Percentiles rank a stretch among this genome's conserved stretches.
Evolutionary conservation across 192 early-diverging fungal species (phyloP).

Genomic region (Gonapodya sp.): DNA sequence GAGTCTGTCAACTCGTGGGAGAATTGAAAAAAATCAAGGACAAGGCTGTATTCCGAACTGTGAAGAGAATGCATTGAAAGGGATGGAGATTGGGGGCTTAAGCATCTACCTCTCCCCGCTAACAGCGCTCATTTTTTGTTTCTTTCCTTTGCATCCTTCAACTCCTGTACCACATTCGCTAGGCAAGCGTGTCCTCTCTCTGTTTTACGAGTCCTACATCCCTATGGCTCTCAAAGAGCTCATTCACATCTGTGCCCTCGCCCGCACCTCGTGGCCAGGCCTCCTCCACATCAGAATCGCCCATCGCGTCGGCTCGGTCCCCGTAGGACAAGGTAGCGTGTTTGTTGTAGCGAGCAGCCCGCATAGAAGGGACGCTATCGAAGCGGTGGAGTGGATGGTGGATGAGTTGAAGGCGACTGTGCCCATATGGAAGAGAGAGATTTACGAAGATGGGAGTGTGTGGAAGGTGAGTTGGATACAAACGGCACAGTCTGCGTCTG

Average conservation of each 20-base stretch:
- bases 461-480: neutral
- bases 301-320: constrained; percentile 71
- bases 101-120: too few relatives aligned
- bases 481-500: neutral
- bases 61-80: too few relatives aligned
- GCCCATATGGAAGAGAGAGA: constrained; percentile 94
- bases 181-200: constrained; percentile 57
- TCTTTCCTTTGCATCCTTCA: neutral
- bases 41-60: too few relatives aligned
- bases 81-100: too few relatives aligned
- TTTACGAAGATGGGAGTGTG: constrained; percentile 62
- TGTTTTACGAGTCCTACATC: constrained; percentile 82
- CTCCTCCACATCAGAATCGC: constrained; percentile 62
- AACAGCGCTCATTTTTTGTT: too few relatives aligned
- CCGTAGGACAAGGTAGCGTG: constrained; percentile 72
- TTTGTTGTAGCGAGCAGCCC: constrained; percentile 68
- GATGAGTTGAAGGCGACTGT: constrained; percentile 77
- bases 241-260: constrained; percentile 44
- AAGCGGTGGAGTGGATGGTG: constrained; percentile 71
- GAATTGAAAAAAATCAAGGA: too few relatives aligned
- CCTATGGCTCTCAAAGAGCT: constrained; percentile 75
- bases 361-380: constrained; percentile 68
- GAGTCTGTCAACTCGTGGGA: too few relatives aligned
- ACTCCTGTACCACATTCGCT: constrained; percentile 15
- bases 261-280: constrained; percentile 50